Conservation (phyloP, 352 stramenopile species). For the Labyrinthula sp. region DNA sequence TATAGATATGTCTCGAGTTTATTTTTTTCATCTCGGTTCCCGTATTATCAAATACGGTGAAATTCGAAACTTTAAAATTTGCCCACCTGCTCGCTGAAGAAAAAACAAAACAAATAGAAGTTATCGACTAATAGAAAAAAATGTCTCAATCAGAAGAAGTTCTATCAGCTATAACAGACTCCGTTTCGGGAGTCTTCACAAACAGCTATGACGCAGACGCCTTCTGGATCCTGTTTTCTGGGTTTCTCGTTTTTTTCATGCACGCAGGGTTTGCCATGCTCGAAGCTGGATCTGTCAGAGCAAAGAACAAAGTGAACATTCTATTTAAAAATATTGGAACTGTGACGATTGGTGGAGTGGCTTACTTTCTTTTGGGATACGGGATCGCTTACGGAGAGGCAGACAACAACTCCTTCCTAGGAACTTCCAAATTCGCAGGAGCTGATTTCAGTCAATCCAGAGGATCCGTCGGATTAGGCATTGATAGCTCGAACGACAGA, state of each 20-base stretch:
- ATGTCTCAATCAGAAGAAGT: no score
- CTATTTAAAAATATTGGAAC: constrained; percentile 32
- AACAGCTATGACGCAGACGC: constrained; percentile 4
- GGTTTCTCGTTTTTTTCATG: constrained; percentile 31
- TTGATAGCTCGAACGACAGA: constrained; percentile 10
- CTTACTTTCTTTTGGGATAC: constrained; percentile 24
- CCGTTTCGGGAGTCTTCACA: neutral
- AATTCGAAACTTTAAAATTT: no score
- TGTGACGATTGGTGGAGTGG: constrained; percentile 11
- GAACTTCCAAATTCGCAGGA: constrained; percentile 17
- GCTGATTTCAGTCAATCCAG: constrained; percentile 32
- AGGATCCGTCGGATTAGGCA: constrained; percentile 16
- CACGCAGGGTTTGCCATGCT: constrained; percentile 30
- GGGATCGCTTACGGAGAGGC: constrained; percentile 15
- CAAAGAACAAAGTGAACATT: constrained; percentile 36
- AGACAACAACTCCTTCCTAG: constrained; percentile 26
- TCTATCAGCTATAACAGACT: no score
- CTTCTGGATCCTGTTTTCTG: constrained; percentile 15
- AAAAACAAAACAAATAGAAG: no score
- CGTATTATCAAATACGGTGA: no score
- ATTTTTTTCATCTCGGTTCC: no score
- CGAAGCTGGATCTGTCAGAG: constrained; percentile 36
- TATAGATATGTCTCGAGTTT: no score
- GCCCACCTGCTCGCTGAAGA: no score
- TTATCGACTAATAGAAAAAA: no score